These are phyloP conservation scores for Ascochyta rabiei DNA, from an alignment of 2,329 filamentous ascomycete species.

Conservation along the genomic window DNA sequence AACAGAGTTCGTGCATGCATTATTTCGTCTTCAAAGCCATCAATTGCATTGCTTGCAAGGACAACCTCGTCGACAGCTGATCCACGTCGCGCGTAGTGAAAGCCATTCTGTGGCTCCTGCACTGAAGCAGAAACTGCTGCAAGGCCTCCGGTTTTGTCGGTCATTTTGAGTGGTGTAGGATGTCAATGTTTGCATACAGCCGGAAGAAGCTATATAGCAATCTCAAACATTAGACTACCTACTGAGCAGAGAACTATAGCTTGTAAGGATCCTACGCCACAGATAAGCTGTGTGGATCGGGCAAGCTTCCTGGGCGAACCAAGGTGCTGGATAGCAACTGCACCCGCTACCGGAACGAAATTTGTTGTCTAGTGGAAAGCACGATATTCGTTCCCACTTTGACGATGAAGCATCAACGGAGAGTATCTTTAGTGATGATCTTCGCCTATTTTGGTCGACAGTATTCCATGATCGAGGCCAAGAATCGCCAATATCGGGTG, in stretches of 20 bases:
- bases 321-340: neutral
- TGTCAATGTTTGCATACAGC: too few relatives aligned
- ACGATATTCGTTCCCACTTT: slow-evolving; percentile 21
- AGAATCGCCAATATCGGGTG: slow-evolving; percentile 19
- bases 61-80: slow-evolving; percentile 8
- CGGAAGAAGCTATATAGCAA: too few relatives aligned
- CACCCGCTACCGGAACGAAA: neutral
- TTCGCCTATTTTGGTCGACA: slow-evolving; percentile 4
- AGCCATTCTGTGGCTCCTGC: neutral
- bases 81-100: slow-evolving; percentile 22
- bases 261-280: neutral
- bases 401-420: slow-evolving; percentile 5
- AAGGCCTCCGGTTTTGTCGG: slow-evolving; percentile 5
- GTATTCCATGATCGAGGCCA: slow-evolving; percentile 19
- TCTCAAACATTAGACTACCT: too few relatives aligned
- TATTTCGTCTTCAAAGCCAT: slow-evolving; percentile 20
- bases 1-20: slow-evolving; percentile 22
- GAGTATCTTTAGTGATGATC: slow-evolving; percentile 4
- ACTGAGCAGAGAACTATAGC: too few relatives aligned
- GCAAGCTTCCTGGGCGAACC: neutral
- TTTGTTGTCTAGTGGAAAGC: slow-evolving; percentile 9
- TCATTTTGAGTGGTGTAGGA: neutral
- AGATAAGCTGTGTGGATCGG: neutral
- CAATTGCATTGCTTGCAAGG: neutral
- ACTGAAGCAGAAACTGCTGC: slow-evolving; percentile 2